These are phyloP conservation scores for Fusarium dimerum DNA, from an alignment of 2,329 filamentous ascomycete genomes.

Conservation along the genomic window DNA sequence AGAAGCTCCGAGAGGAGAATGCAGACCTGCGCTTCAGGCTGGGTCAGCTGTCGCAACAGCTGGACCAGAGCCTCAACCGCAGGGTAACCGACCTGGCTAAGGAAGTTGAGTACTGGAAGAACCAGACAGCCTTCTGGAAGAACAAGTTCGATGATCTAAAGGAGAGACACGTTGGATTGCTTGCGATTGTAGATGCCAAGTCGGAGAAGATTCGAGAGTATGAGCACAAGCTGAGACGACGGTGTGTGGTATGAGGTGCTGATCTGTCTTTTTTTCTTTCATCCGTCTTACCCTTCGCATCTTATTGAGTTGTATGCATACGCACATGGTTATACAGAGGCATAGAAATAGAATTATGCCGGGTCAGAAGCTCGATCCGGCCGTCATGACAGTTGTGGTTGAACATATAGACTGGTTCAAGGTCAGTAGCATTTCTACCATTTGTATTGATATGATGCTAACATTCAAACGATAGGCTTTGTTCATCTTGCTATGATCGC, in stretches of 20 bases:
- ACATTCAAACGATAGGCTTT: too few species aligned
- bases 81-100: slow-evolving; percentile 35
- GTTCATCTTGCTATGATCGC: too few species aligned
- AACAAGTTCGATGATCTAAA: slow-evolving; percentile 30
- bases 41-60: slow-evolving; percentile 36
- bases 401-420: too few species aligned
- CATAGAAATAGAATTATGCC: too few species aligned
- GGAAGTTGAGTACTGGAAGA: slow-evolving; percentile 39
- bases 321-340: too few species aligned
- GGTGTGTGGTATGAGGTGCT: slow-evolving; percentile 27
- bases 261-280: neutral
- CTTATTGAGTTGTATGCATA: too few species aligned
- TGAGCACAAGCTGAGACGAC: slow-evolving; percentile 36
- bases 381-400: too few species aligned
- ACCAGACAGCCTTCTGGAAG: slow-evolving; percentile 34
- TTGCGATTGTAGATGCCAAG: slow-evolving; percentile 31
- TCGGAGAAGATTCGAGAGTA: slow-evolving; percentile 36
- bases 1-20: slow-evolving; percentile 38
- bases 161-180: slow-evolving; percentile 31
- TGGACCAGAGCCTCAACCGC: slow-evolving; percentile 32
- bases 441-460: too few species aligned
- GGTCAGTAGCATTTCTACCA: too few species aligned
- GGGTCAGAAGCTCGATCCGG: too few species aligned
- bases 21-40: slow-evolving; percentile 36
- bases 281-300: neutral